Conservation (phyloP, 306 rosid species). For the Prosopis cineraria region DNA sequence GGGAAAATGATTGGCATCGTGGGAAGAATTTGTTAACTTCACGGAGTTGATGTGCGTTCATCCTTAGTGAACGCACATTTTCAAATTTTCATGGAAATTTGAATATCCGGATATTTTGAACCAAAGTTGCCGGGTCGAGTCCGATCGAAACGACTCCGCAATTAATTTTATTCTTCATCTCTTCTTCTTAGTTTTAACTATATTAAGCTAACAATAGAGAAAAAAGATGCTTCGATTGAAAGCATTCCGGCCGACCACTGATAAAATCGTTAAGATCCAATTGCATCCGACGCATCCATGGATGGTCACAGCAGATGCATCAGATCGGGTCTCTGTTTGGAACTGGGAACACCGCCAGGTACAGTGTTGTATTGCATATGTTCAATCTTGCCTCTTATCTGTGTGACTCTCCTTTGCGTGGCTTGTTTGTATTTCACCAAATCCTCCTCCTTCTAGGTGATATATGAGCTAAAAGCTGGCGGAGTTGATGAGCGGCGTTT, state of each 20-base stretch:
- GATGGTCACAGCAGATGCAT: slow-evolving; percentile 98
- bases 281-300: slow-evolving; percentile 99
- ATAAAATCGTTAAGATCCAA: slow-evolving; percentile 95
- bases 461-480: slow-evolving; percentile 97
- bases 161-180: not conserved
- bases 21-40: slow-evolving; percentile 2
- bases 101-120: slow-evolving; percentile 25
- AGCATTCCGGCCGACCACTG: slow-evolving; percentile 86
- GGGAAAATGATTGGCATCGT: slow-evolving; percentile 7
- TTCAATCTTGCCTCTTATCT: not conserved
- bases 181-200: not conserved
- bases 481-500: slow-evolving; percentile 95
- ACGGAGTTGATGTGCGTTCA: slow-evolving; percentile 30
- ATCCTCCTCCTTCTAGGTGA: slow-evolving; percentile 50
- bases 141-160: slow-evolving; percentile 28
- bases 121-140: slow-evolving; percentile 25
- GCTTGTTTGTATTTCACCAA: not conserved
- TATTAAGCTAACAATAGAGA: slow-evolving; percentile 6
- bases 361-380: not conserved
- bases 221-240: slow-evolving; percentile 75
- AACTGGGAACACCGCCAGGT: slow-evolving; percentile 99
- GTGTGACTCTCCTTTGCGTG: not conserved
- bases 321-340: slow-evolving; percentile 99
- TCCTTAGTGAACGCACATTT: slow-evolving; percentile 42
- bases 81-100: slow-evolving; percentile 17